Evolutionary conservation across 768 basidiomycete species (phyloP).

Genomic region (Boletus coccyginus): DNA sequence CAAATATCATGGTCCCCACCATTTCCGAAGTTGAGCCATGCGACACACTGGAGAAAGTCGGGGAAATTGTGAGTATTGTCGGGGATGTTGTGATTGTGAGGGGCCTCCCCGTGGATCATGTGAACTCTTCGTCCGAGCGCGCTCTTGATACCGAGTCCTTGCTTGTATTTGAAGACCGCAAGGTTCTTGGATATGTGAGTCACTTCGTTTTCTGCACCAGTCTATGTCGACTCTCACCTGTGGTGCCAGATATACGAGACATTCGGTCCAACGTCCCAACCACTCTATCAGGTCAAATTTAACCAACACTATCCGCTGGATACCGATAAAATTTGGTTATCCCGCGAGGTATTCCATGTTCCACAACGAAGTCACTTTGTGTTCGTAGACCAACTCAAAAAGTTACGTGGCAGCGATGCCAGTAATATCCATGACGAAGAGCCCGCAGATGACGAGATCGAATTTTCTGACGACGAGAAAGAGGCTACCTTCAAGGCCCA

Average conservation of each 20-base stretch:
- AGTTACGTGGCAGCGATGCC: slow-evolving; percentile 85
- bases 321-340: slow-evolving; percentile 48
- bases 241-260: slow-evolving; percentile 80
- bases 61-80: slow-evolving; percentile 74
- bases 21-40: slow-evolving; percentile 58
- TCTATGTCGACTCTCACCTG: slow-evolving; percentile 13
- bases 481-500: slow-evolving; percentile 70
- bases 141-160: slow-evolving; percentile 88
- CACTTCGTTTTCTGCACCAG: neutral
- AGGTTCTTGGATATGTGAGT: slow-evolving; percentile 88
- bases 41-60: slow-evolving; percentile 72
- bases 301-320: slow-evolving; percentile 63
- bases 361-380: slow-evolving; percentile 81
- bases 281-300: slow-evolving; percentile 87
- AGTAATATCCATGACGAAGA: slow-evolving; percentile 96
- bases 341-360: slow-evolving; percentile 77
- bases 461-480: slow-evolving; percentile 94
- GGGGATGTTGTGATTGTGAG: slow-evolving; percentile 72
- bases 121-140: slow-evolving; percentile 49
- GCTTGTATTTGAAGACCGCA: slow-evolving; percentile 85
- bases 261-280: slow-evolving; percentile 89
- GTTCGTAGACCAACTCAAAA: slow-evolving; percentile 68
- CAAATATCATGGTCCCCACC: slow-evolving; percentile 58
- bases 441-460: slow-evolving; percentile 82
- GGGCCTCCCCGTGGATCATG: slow-evolving; percentile 47